A percentile compares a stretch with the other conserved stretches of the same genome.
phyloP scores from a whole-genome alignment of 2,329 filamentous ascomycete genomes.

The Sporothrix pseudoabietina region DNA sequence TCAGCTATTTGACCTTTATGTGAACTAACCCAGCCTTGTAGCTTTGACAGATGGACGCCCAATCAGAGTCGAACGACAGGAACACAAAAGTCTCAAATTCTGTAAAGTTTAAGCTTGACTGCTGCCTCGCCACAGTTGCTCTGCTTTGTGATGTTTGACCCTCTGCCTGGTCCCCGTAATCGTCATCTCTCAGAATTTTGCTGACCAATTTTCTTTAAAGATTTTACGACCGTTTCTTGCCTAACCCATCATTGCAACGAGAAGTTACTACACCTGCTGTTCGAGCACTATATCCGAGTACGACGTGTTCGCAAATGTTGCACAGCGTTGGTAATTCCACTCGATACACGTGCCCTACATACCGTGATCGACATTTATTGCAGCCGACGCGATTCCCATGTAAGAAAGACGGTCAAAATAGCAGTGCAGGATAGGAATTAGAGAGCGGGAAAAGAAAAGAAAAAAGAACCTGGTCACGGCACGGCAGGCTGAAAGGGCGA shows the following conservation, averaged over 20 bases:
- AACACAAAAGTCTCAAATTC: too few relatives aligned
- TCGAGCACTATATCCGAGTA: not conserved
- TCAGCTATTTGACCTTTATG: too few relatives aligned
- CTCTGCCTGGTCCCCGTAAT: not conserved
- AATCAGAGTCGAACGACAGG: not conserved
- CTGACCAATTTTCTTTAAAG: not conserved
- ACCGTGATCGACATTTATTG: not conserved
- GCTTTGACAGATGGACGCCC: not conserved
- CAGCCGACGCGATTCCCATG: not conserved
- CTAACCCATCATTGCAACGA: not conserved
- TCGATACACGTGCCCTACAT: not conserved
- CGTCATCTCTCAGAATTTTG: not conserved
- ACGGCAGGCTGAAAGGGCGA: too few relatives aligned
- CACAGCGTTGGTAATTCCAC: not conserved
- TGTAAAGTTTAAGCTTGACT: too few relatives aligned
- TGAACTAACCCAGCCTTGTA: not conserved
- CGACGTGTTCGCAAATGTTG: not conserved
- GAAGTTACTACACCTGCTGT: not conserved
- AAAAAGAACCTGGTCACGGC: not conserved
- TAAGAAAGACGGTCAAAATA: not conserved
- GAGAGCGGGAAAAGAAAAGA: not conserved
- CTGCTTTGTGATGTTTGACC: not conserved
- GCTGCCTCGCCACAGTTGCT: not conserved
- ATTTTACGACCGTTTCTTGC: not conserved
- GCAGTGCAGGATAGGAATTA: not conserved